These are phyloP conservation scores for Boletus speciosus DNA, from an alignment of 768 basidiomycete species.

Conservation along the genomic window DNA sequence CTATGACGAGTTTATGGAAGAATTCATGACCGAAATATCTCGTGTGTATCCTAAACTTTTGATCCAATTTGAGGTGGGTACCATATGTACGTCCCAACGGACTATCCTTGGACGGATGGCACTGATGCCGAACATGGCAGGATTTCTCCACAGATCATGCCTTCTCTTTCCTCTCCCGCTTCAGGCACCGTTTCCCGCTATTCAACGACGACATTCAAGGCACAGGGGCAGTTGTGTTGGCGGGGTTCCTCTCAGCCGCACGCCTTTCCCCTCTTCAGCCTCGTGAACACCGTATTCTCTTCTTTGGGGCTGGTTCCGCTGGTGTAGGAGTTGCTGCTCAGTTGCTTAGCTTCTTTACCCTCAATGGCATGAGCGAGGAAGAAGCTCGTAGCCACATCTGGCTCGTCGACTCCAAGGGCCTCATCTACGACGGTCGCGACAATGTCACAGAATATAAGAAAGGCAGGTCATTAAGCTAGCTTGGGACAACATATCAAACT, in stretches of 20 bases:
- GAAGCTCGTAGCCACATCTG: slow-evolving; percentile 77
- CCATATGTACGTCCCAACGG: background rate
- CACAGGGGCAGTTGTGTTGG: slow-evolving; percentile 89
- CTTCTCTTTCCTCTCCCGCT: slow-evolving; percentile 77
- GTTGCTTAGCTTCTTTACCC: slow-evolving; percentile 82
- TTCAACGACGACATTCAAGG: slow-evolving; percentile 93
- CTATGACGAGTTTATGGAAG: slow-evolving; percentile 85
- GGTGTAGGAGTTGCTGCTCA: slow-evolving; percentile 92
- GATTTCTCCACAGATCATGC: slow-evolving; percentile 93
- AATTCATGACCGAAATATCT: slow-evolving; percentile 85
- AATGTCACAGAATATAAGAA: slow-evolving; percentile 79
- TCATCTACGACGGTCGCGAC: slow-evolving; percentile 74
- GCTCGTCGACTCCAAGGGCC: slow-evolving; percentile 83
- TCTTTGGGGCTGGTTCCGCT: slow-evolving; percentile 89
- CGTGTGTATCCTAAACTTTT: slow-evolving; percentile 73
- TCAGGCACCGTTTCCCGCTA: slow-evolving; percentile 69
- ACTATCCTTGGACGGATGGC: background rate
- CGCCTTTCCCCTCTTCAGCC: slow-evolving; percentile 65
- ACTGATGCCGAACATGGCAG: slow-evolving; percentile 32
- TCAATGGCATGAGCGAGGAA: slow-evolving; percentile 71
- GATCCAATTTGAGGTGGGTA: slow-evolving; percentile 75
- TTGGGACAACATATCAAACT: background rate
- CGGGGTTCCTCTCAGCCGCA: slow-evolving; percentile 87
- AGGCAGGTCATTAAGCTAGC: slow-evolving; percentile 42
- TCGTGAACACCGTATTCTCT: slow-evolving; percentile 77